A percentile compares a stretch with the other conserved stretches of the same genome.
Conservation (phyloP, 2,329 filamentous ascomycete genomes). For the Cercospora canescens region DNA sequence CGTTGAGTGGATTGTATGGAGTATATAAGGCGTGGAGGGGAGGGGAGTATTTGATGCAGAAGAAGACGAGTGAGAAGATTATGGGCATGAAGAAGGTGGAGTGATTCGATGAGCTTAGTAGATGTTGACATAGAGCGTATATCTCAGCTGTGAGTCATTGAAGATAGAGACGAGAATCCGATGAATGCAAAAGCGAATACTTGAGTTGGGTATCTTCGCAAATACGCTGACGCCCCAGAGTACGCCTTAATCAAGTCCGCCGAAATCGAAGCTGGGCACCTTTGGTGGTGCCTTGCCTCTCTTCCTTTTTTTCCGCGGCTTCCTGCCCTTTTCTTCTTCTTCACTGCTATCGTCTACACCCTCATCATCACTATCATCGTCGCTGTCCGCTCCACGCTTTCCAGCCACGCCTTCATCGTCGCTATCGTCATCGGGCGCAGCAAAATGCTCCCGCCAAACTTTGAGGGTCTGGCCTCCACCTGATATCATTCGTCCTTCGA, state of each 20-base stretch:
- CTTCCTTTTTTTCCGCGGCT: slow-evolving; percentile 47
- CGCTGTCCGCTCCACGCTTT: slow-evolving; percentile 50
- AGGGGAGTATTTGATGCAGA: slow-evolving; percentile 24
- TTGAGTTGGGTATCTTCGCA: slow-evolving; percentile 12
- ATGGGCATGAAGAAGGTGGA: background rate
- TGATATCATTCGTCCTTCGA: slow-evolving; percentile 81
- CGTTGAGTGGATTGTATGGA: slow-evolving; percentile 24
- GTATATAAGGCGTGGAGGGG: slow-evolving; percentile 22
- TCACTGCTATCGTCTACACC: slow-evolving; percentile 36
- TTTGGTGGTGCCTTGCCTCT: slow-evolving; percentile 33
- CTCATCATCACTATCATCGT: slow-evolving; percentile 45
- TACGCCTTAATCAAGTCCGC: slow-evolving; percentile 32
- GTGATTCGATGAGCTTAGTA: background rate
- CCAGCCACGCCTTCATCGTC: slow-evolving; percentile 41
- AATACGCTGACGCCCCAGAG: background rate
- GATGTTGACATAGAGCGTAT: background rate
- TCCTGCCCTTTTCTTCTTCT: slow-evolving; percentile 45
- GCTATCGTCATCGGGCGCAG: slow-evolving; percentile 54
- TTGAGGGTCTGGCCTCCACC: slow-evolving; percentile 85
- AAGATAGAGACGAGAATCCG: background rate
- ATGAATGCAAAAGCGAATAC: background rate
- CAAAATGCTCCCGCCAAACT: slow-evolving; percentile 79
- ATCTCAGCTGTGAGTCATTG: background rate
- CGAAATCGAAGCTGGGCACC: slow-evolving; percentile 29
- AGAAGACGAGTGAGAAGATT: slow-evolving; percentile 9